Evolutionary conservation across 2,329 filamentous ascomycete genomes (phyloP), one percentile per base, ranked within the genome.

Genomic region (Cercospora sojina): DNA sequence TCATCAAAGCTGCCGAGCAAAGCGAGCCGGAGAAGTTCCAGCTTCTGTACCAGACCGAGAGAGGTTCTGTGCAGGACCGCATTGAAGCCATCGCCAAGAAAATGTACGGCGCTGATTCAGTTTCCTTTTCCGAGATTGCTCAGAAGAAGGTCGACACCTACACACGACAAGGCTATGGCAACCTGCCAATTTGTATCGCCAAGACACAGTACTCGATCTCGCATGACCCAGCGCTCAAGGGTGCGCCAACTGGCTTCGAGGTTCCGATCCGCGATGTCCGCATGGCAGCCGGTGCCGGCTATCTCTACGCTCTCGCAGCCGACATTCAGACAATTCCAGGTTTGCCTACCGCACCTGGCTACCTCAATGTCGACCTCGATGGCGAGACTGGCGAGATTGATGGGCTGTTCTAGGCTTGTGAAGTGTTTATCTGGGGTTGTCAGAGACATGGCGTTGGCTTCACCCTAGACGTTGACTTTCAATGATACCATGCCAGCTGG

Each of bases 291-390:
- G 95, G 95, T 76, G 95, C 92, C 69, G 95, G 95, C 69, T 97
- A 97, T 79, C 82, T 97, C 86, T 97, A 97, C 74, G 95, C 95
- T 6, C 86, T 98, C 68, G 95, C 95, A 62, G 95, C 95, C 13
- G 95, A 99, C 77, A 98, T 99, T 72, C 95, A 98, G 84, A 99
- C 95, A 1, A 99, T 99, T 70, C 95, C 95, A 13, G 95, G 95
- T 68, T 83, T 99, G 70, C 94, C 94, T 9, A 98, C 95, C 8
- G 94, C 94, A 20, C 95, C 94, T 8, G 95, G 95, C 10, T 98
- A 98, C 77, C 83, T 98, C 69, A 97, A 97, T 75, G 93, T 97
- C 55, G 94, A 97, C 72, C 85, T 89, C 51, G 80, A 84, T 70
- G 75, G 78, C 27, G 81, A 83, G 75, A 84, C 81, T 18, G 83